These are phyloP conservation scores for Cercospora zeae-maydis DNA, from an alignment of 2,329 filamentous ascomycete genomes.

Conservation along the genomic window DNA sequence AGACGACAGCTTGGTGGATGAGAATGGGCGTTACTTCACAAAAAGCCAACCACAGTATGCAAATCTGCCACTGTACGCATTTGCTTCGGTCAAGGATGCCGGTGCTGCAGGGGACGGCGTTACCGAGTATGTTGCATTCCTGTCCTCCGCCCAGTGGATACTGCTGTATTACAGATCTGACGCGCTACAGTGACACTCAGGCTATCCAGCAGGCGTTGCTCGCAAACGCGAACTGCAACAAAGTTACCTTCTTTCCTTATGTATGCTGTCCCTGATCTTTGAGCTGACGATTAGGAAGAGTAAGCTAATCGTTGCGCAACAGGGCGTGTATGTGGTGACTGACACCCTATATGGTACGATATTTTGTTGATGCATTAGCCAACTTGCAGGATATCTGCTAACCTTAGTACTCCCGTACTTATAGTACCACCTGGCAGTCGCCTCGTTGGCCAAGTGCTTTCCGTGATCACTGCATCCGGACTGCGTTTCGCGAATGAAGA, in stretches of 20 bases:
- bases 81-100: conserved; percentile 49
- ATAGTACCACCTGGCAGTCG: conserved; percentile 47
- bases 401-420: background rate
- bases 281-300: background rate
- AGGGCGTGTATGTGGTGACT: conserved; percentile 46
- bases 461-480: conserved; percentile 50
- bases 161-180: background rate
- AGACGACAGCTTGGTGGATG: conserved; percentile 18
- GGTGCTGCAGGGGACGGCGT: conserved; percentile 28
- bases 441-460: conserved; percentile 56
- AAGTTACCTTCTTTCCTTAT: conserved; percentile 44
- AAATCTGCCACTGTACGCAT: conserved; percentile 40
- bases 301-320: background rate
- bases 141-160: background rate
- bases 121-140: conserved; percentile 9
- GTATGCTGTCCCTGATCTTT: background rate
- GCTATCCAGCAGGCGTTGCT: conserved; percentile 27
- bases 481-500: conserved; percentile 43
- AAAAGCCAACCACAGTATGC: conserved; percentile 44
- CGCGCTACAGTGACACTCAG: conserved; percentile 32
- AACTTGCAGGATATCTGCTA: background rate
- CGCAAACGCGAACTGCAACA: conserved; percentile 36
- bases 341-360: conserved; percentile 41
- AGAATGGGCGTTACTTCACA: conserved; percentile 42
- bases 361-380: background rate